Evolutionary conservation across 2,329 filamentous ascomycete species (phyloP).

Genomic region (Verticillium zaregamsianum): DNA sequence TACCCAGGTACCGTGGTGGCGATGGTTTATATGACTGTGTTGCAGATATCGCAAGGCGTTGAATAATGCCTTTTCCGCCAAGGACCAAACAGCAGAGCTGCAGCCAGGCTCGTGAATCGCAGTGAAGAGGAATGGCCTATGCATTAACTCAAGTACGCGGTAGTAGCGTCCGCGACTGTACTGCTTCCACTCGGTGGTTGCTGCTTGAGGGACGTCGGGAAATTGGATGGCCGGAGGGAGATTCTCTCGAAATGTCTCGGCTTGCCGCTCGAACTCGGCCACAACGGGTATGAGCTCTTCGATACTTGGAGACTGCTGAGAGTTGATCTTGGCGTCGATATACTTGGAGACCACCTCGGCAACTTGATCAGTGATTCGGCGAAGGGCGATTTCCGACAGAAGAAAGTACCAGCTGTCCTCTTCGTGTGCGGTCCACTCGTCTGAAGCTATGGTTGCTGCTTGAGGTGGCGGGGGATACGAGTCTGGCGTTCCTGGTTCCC

Average conservation of each 20-base stretch:
- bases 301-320: neutral
- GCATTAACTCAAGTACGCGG: neutral
- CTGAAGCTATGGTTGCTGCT: neutral
- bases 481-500: neutral
- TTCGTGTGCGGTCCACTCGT: neutral
- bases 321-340: neutral
- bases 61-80: neutral
- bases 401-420: conserved; percentile 2
- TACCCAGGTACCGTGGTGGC: neutral
- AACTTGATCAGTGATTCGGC: neutral
- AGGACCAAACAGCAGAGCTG: neutral
- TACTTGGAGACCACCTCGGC: neutral
- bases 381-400: neutral
- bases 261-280: neutral
- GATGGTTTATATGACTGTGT: neutral
- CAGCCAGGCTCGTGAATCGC: neutral
- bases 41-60: neutral
- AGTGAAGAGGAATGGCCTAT: neutral
- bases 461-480: neutral
- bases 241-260: neutral
- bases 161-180: conserved; percentile 2
- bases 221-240: neutral
- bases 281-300: neutral
- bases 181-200: neutral
- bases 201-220: neutral